Evolutionary conservation across 441 rosid genomes (phyloP).

Genomic region (Gossypium trilobum): DNA sequence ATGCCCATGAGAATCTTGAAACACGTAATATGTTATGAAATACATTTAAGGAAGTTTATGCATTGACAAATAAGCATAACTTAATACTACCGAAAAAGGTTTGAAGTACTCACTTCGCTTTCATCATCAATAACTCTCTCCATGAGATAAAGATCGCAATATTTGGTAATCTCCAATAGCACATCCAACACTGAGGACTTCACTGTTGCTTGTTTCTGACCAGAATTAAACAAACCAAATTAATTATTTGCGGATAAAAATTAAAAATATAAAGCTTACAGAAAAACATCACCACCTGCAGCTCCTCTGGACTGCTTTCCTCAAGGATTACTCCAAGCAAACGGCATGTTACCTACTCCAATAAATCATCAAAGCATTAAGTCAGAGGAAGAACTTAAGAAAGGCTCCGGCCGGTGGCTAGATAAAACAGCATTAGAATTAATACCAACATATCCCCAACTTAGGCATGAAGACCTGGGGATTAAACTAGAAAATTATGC

Average conservation of each 20-base stretch:
- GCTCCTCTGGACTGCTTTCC: conserved; percentile 85
- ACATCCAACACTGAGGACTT: conserved; percentile 82
- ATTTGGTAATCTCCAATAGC: conserved; percentile 79
- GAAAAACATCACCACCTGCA: conserved; percentile 40
- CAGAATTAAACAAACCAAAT: conserved; percentile 25
- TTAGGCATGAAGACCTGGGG: background rate
- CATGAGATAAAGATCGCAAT: conserved; percentile 92
- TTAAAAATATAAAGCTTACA: conserved; percentile 13
- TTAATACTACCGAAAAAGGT: background rate
- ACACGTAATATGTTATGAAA: background rate
- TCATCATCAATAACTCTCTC: conserved; percentile 93
- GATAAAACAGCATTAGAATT: background rate
- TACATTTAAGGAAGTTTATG: background rate
- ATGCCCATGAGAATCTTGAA: background rate
- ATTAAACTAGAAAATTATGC: background rate
- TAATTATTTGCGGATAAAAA: conserved; percentile 5
- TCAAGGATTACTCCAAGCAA: conserved; percentile 84
- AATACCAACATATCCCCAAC: background rate
- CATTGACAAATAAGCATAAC: background rate
- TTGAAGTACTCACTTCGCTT: conserved; percentile 58
- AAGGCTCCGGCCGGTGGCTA: background rate
- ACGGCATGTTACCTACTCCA: conserved; percentile 77
- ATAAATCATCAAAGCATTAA: conserved; percentile 15
- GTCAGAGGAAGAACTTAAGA: background rate
- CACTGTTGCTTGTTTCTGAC: conserved; percentile 82